A percentile compares a stretch with the other conserved stretches of the same genome.
Evolutionary conservation across 2,329 filamentous ascomycete genomes (phyloP).

Genomic region (Nothophaeocryptopus gaeumannii): DNA sequence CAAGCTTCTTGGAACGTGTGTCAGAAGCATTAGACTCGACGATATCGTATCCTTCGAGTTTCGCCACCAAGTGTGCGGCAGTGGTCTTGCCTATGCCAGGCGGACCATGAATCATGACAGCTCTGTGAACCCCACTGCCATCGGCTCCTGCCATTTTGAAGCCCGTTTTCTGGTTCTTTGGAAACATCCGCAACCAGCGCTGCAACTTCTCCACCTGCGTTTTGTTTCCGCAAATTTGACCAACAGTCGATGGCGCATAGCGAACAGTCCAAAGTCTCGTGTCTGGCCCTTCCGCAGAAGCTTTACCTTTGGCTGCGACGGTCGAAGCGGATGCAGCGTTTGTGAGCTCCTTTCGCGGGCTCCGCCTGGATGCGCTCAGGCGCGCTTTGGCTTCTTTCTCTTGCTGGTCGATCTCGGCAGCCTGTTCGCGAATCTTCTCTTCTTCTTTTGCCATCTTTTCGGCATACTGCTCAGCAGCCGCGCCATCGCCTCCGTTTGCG

Average conservation of each 20-base stretch:
- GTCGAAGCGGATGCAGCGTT: slow-evolving; percentile 42
- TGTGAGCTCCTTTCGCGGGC: slow-evolving; percentile 35
- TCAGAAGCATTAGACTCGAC: slow-evolving; percentile 96
- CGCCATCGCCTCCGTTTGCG: slow-evolving; percentile 80
- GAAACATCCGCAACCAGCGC: slow-evolving; percentile 80
- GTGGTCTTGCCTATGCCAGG: slow-evolving; percentile 98
- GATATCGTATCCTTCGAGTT: slow-evolving; percentile 87
- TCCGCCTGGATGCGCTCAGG: slow-evolving; percentile 44
- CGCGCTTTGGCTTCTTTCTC: slow-evolving; percentile 51
- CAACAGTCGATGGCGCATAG: slow-evolving; percentile 81
- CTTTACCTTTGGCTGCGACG: slow-evolving; percentile 34
- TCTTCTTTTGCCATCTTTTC: slow-evolving; percentile 84
- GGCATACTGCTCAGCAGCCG: slow-evolving; percentile 79
- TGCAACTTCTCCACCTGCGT: slow-evolving; percentile 83
- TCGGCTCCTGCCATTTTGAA: slow-evolving; percentile 83
- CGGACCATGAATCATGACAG: slow-evolving; percentile 92
- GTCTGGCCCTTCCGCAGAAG: slow-evolving; percentile 45
- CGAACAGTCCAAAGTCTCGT: slow-evolving; percentile 88
- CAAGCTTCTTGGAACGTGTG: slow-evolving; percentile 89
- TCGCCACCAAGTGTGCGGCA: slow-evolving; percentile 89
- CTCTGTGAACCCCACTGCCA: slow-evolving; percentile 76
- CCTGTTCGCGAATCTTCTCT: slow-evolving; percentile 74
- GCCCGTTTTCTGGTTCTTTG: slow-evolving; percentile 70
- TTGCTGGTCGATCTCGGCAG: slow-evolving; percentile 79
- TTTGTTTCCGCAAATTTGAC: slow-evolving; percentile 95